Conservation (phyloP, 2,329 filamentous ascomycete genomes). For the Trichoderma sp. region DNA sequence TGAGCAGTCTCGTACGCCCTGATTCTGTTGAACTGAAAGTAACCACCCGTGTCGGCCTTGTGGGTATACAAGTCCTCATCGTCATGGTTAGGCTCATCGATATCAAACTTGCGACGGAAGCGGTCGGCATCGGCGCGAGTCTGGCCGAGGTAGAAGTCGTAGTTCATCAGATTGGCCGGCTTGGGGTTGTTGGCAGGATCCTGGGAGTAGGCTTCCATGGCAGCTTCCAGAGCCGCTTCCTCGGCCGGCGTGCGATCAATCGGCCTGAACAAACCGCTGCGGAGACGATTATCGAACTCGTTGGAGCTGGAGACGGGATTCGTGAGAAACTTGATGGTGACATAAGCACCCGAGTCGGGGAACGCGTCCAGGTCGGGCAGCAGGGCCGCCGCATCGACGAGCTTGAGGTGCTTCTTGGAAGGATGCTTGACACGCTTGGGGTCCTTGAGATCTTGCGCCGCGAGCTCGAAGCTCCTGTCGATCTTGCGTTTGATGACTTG, state of each 20-base stretch:
- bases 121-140: slow-evolving; percentile 45
- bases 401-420: slow-evolving; percentile 54
- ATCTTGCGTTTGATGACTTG: slow-evolving; percentile 67
- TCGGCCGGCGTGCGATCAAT: slow-evolving; percentile 55
- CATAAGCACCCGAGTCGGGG: slow-evolving; percentile 66
- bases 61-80: slow-evolving; percentile 54
- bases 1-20: slow-evolving; percentile 63
- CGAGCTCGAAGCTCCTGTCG: slow-evolving; percentile 56
- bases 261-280: slow-evolving; percentile 59
- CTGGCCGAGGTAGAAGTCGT: slow-evolving; percentile 63
- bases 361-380: slow-evolving; percentile 66
- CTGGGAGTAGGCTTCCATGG: slow-evolving; percentile 51
- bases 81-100: slow-evolving; percentile 53
- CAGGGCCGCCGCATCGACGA: slow-evolving; percentile 59
- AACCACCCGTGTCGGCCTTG: slow-evolving; percentile 44
- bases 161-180: slow-evolving; percentile 59
- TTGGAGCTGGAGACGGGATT: slow-evolving; percentile 55
- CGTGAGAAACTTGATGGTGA: slow-evolving; percentile 65
- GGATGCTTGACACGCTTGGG: slow-evolving; percentile 55
- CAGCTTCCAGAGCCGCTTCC: slow-evolving; percentile 48
- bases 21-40: slow-evolving; percentile 60
- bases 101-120: slow-evolving; percentile 61
- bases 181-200: slow-evolving; percentile 55
- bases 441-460: slow-evolving; percentile 53
- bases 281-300: slow-evolving; percentile 58